Evolutionary conservation across 2,329 filamentous ascomycete species (phyloP).

Genomic region (Tolypocladium album): DNA sequence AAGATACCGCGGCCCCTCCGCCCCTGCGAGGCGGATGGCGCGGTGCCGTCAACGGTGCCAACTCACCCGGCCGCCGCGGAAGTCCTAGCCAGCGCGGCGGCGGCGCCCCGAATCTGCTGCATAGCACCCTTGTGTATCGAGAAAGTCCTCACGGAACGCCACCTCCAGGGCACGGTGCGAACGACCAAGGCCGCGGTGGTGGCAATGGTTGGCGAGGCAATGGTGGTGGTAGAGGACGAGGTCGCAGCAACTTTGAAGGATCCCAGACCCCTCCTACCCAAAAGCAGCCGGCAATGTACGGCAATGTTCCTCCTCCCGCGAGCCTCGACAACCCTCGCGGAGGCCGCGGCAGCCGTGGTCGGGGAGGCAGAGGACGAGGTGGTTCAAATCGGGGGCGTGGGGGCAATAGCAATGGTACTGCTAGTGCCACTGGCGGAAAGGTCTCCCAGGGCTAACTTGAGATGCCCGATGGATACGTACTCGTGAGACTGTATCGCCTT

Average conservation of each 20-base stretch:
- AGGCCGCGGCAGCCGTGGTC: conserved; percentile 27
- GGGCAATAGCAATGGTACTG: conserved; percentile 8
- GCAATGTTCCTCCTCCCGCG: conserved; percentile 50
- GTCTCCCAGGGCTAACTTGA: conserved; percentile 2
- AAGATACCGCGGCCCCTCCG: conserved; percentile 42
- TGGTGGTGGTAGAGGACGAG: conserved; percentile 20
- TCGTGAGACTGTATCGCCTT: background rate
- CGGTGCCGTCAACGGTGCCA: conserved; percentile 38
- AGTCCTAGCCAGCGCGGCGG: conserved; percentile 27
- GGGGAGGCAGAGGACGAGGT: conserved; percentile 28
- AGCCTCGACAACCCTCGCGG: conserved; percentile 36
- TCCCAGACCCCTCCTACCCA: conserved; percentile 7
- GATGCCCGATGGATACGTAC: background rate
- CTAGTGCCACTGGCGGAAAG: conserved; percentile 5
- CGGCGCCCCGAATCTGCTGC: conserved; percentile 31
- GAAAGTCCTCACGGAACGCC: conserved; percentile 20
- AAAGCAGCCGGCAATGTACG: conserved; percentile 28
- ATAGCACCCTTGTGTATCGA: conserved; percentile 43
- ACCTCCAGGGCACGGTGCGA: conserved; percentile 15
- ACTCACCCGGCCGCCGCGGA: conserved; percentile 26
- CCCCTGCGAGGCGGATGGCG: conserved; percentile 48
- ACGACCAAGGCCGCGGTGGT: conserved; percentile 15
- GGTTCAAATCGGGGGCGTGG: conserved; percentile 23
- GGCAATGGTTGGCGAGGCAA: conserved; percentile 11
- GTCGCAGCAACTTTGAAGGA: conserved; percentile 15